These are phyloP conservation scores for Solanum aculeatissimum DNA, from an alignment of 305 asterid genomes.

Conservation along the genomic window DNA sequence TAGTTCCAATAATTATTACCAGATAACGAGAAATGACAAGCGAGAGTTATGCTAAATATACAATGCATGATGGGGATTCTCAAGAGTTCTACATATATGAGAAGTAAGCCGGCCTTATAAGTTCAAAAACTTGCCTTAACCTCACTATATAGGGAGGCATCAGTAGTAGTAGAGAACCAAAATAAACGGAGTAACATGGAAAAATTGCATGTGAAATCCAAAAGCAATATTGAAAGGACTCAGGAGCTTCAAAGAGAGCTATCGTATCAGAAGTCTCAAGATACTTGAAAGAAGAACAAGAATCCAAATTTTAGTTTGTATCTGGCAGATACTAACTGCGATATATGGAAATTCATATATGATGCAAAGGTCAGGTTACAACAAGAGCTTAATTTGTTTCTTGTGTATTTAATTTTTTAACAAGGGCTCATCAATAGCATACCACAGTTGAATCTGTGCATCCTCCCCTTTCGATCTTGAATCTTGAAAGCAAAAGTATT, in stretches of 20 bases:
- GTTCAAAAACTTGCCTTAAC: not conserved
- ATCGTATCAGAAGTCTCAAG: not conserved
- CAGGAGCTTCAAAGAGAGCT: not conserved
- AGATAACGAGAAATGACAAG: not conserved
- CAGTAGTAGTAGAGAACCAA: not conserved
- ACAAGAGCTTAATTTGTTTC: not conserved
- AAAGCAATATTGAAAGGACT: not conserved
- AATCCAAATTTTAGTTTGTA: not conserved
- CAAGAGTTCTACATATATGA: not conserved
- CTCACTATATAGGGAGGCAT: not conserved
- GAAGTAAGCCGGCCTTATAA: not conserved
- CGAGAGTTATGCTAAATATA: not conserved
- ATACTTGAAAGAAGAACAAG: not conserved
- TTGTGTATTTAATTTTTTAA: not conserved
- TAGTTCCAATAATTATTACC: not conserved
- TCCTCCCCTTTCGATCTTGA: conserved; percentile 86
- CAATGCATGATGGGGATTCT: not conserved
- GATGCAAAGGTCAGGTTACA: not conserved
- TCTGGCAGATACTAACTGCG: not conserved
- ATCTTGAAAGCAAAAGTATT: conserved; percentile 73
- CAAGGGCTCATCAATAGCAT: conserved; percentile 2
- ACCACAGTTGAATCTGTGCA: conserved; percentile 94
- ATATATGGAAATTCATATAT: not conserved
- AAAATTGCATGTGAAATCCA: not conserved
- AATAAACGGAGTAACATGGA: not conserved